These are phyloP conservation scores for Eimeria praecox DNA, from an alignment of 169 alveolate genomes.

Conservation along the genomic window DNA sequence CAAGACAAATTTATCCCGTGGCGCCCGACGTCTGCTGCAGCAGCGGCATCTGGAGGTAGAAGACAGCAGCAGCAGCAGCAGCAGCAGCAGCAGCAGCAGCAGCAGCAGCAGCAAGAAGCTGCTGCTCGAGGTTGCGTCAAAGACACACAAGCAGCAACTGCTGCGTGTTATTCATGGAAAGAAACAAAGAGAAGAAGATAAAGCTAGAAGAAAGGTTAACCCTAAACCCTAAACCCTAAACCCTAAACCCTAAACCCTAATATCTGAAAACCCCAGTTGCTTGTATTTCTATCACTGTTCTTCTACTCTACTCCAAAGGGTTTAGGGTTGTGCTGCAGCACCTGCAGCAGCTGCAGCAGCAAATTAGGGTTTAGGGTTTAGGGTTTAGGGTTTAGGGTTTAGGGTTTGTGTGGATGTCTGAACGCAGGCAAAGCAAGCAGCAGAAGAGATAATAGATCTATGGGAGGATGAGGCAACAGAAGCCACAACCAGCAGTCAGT, in stretches of 20 bases:
- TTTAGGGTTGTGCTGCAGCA: conserved; percentile 5
- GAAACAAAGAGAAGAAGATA: not conserved
- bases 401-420: not conserved
- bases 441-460: not conserved
- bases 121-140: conserved; percentile 35
- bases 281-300: not conserved
- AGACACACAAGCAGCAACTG: conserved; percentile 54
- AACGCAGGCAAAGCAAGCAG: conserved; percentile 8
- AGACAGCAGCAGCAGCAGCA: conserved; percentile 19
- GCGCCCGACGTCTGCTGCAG: conserved; percentile 57
- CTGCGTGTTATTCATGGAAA: not conserved
- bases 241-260: not conserved
- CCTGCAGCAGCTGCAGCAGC: too few relatives aligned
- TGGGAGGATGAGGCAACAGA: conserved; percentile 5
- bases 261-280: not conserved
- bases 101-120: conserved; percentile 57
- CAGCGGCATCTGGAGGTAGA: not conserved
- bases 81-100: too few relatives aligned
- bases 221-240: conserved; percentile 17
- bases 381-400: conserved; percentile 26
- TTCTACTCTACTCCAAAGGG: not conserved
- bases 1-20: not conserved
- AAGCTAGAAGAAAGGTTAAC: conserved; percentile 13
- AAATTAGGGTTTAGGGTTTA: conserved; percentile 18
- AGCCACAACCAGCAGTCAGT: not conserved